Base-by-base conservation (phyloP, 2,329 filamentous ascomycete species). In the Clonostachys rosea region DNA sequence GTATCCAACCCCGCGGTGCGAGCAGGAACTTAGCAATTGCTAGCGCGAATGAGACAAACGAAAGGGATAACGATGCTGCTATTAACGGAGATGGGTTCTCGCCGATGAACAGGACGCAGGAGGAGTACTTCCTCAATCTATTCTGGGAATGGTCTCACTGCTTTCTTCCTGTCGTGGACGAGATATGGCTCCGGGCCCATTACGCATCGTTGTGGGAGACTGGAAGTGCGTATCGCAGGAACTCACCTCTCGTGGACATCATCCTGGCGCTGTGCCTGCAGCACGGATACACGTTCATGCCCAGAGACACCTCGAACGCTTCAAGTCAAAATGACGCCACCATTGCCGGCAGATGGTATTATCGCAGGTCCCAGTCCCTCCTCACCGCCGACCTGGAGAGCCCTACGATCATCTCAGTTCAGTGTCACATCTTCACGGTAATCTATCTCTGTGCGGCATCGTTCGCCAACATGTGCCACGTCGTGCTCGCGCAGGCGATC, bases 181-280 rank as follows among this genome's bases (percentile, higher is more conserved):
- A 50, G 40, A 36, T 20, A 3, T 45, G 48, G 20, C 47, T 50
- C 24, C 42, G 49, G 17, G 40, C 43, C 6, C 49, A 47, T 30
- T 50, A 50, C 24, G 43, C 36, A 12, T 44, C 49, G 9, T 41
- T 50, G 30, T 50, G 49, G 49, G 42, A 47, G n/a, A 34, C 45
- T 9, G 33, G 41, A 5, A 50, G 34, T 17, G 18, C 42, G 14
- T 34, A 47, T 10, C 63, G 75, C 7, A 67, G 67, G 46, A 62
- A 68, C 3, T 79, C 75, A 4, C 67, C 76, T 2, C 61, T 79
- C 1, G 71, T 75, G 1, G 76, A 79, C 48, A 77, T 79, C 20
- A 59, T 78, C 34, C 56, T 79, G 14, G 76, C 76, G 0, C 47
- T 79, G 10, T 74, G 71, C 50, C 72, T 79, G 63, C 75, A 79